These are phyloP conservation scores for Mucor velutinosus DNA, from an alignment of 371 early-diverging fungal species.

Conservation along the genomic window DNA sequence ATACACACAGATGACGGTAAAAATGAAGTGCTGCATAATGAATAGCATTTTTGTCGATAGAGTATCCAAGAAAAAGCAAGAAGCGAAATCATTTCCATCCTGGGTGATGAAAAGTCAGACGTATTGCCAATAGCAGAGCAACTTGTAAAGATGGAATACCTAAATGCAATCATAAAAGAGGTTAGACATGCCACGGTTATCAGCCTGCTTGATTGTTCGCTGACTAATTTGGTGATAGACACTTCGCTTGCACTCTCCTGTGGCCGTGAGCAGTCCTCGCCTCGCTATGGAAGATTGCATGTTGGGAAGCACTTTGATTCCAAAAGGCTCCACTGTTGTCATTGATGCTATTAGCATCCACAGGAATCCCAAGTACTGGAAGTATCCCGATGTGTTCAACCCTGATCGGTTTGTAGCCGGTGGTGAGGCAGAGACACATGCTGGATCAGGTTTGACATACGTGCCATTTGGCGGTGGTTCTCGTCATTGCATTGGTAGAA, in stretches of 20 bases:
- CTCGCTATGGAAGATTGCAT: constrained; percentile 38
- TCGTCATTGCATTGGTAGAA: constrained; percentile 41
- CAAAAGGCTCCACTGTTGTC: constrained; percentile 42
- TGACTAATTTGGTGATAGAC: constrained; percentile 5
- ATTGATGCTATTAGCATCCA: constrained; percentile 40
- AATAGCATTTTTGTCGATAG: constrained; percentile 14
- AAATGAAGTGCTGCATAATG: not conserved
- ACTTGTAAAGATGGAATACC: constrained; percentile 40
- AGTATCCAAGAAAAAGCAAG: constrained; percentile 18
- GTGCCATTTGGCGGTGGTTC: constrained; percentile 35
- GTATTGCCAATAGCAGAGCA: constrained; percentile 36
- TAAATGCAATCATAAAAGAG: constrained; percentile 43
- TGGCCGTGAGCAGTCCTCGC: constrained; percentile 4
- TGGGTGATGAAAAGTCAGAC: constrained; percentile 13
- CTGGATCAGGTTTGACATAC: constrained; percentile 22
- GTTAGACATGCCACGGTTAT: not conserved
- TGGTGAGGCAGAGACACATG: constrained; percentile 17
- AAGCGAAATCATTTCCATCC: constrained; percentile 7
- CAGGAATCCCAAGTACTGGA: constrained; percentile 37
- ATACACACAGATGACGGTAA: not conserved
- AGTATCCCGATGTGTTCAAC: constrained; percentile 1
- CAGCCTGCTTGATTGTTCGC: not conserved
- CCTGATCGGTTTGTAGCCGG: constrained; percentile 12
- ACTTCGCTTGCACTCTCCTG: constrained; percentile 17
- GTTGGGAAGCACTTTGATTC: constrained; percentile 45